A percentile compares a stretch with the other conserved stretches of the same genome.
Evolutionary conservation across 1,284 basidiomycete species (phyloP).

Genomic region (Lignosus rhinocerotis): DNA sequence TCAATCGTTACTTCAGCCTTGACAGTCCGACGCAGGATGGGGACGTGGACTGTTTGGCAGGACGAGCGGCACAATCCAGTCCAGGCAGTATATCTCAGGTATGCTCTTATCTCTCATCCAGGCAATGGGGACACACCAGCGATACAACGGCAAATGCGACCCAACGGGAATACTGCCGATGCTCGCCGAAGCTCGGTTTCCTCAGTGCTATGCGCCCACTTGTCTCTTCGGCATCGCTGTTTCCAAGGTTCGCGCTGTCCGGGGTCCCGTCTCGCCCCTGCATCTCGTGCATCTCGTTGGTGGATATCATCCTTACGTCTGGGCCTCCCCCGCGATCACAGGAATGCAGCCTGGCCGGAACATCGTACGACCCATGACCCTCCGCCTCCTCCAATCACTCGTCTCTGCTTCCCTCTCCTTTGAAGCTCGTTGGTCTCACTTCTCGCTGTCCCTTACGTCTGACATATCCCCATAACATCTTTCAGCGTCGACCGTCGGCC

Average conservation of each 20-base stretch:
- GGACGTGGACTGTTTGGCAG: too few relatives aligned
- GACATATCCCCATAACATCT: not conserved
- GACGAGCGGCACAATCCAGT: too few relatives aligned
- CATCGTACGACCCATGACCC: conserved; percentile 1
- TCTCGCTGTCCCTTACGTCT: not conserved
- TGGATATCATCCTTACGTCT: conserved; percentile 2
- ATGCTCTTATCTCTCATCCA: too few relatives aligned
- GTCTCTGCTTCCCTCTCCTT: not conserved
- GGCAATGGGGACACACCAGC: too few relatives aligned
- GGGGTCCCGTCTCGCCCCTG: not conserved
- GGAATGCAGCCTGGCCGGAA: not conserved
- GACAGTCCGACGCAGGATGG: too few relatives aligned
- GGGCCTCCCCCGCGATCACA: not conserved
- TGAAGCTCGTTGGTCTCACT: not conserved
- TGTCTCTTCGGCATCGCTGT: not conserved
- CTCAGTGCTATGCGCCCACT: not conserved
- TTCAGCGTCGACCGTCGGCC: not conserved
- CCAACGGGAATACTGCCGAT: too few relatives aligned
- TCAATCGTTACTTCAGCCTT: too few relatives aligned
- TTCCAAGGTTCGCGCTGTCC: not conserved
- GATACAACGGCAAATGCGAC: too few relatives aligned
- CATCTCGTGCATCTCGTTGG: not conserved
- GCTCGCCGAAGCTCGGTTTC: not conserved
- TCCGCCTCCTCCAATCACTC: not conserved
- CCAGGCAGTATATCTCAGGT: too few relatives aligned